phyloP scores from a whole-genome alignment of 148 eudicot species.

The Rhododendron williamsianum region DNA sequence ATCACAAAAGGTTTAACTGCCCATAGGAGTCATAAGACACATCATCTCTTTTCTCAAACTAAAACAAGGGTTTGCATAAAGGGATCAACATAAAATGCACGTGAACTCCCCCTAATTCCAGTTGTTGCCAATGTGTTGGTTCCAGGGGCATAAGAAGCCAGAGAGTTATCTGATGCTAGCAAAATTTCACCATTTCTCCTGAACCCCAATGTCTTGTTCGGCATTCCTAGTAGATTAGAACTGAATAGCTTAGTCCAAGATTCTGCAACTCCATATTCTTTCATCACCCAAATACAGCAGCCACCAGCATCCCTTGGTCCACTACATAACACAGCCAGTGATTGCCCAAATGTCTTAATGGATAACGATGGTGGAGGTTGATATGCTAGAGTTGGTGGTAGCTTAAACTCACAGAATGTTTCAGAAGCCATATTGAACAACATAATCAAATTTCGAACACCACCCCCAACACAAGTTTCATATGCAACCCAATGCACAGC shows the following conservation, averaged over 20 bases:
- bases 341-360: neutral
- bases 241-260: slow-evolving; percentile 26
- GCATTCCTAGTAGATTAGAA: neutral
- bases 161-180: neutral
- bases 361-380: neutral
- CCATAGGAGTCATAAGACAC: neutral
- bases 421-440: slow-evolving; percentile 18
- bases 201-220: slow-evolving; percentile 12
- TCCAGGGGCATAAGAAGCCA: slow-evolving; percentile 22
- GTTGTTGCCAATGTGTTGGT: slow-evolving; percentile 2
- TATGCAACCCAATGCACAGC: slow-evolving; percentile 28
- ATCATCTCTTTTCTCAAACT: neutral
- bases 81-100: slow-evolving; percentile 22
- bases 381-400: neutral
- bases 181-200: slow-evolving; percentile 29
- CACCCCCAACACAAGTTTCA: neutral
- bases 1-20: neutral
- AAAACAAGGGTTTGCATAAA: neutral
- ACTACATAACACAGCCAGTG: slow-evolving; percentile 9
- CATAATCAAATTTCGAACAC: slow-evolving; percentile 14
- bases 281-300: slow-evolving; percentile 33
- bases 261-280: slow-evolving; percentile 22
- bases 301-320: slow-evolving; percentile 6
- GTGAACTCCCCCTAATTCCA: slow-evolving; percentile 16
- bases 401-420: slow-evolving; percentile 15